A percentile compares a stretch with the other conserved stretches of the same genome.
phyloP scores from a whole-genome alignment of 1,284 basidiomycete genomes.

The Coniferiporia sulphurascens region DNA sequence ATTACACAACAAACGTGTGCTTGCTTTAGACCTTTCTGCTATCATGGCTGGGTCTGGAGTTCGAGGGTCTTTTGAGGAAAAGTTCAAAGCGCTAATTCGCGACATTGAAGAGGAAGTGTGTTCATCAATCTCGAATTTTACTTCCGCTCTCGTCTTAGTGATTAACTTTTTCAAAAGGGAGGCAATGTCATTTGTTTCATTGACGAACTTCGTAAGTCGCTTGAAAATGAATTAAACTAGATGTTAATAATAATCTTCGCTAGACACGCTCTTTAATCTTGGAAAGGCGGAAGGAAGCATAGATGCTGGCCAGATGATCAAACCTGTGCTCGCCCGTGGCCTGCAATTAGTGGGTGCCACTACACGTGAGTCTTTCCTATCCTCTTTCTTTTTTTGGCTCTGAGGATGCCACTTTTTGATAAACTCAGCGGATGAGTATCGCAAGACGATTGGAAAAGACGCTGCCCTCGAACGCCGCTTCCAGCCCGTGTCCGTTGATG shows the following conservation, averaged over 20 bases:
- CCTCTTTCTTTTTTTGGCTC: no score
- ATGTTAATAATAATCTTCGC: neutral
- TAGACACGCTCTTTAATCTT: conserved; percentile 77
- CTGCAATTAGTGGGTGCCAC: conserved; percentile 86
- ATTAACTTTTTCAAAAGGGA: conserved; percentile 34
- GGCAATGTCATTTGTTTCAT: conserved; percentile 85
- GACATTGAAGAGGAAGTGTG: conserved; percentile 83
- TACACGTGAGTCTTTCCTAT: conserved; percentile 51
- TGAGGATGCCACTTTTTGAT: neutral
- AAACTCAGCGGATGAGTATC: conserved; percentile 74
- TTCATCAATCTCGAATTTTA: neutral
- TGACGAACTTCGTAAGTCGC: conserved; percentile 79
- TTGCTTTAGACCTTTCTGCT: conserved; percentile 77
- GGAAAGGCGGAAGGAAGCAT: conserved; percentile 91
- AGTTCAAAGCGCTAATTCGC: conserved; percentile 80
- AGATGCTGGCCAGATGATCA: conserved; percentile 90
- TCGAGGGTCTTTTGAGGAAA: conserved; percentile 88
- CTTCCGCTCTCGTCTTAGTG: no score
- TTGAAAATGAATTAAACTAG: conserved; percentile 7
- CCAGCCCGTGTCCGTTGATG: conserved; percentile 83
- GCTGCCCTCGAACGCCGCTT: conserved; percentile 88
- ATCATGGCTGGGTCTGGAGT: conserved; percentile 87
- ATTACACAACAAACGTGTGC: conserved; percentile 75
- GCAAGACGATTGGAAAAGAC: conserved; percentile 90
- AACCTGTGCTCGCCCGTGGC: conserved; percentile 81